These are phyloP conservation scores for Amanita exitialis DNA, from an alignment of 768 basidiomycete species.

Conservation along the genomic window DNA sequence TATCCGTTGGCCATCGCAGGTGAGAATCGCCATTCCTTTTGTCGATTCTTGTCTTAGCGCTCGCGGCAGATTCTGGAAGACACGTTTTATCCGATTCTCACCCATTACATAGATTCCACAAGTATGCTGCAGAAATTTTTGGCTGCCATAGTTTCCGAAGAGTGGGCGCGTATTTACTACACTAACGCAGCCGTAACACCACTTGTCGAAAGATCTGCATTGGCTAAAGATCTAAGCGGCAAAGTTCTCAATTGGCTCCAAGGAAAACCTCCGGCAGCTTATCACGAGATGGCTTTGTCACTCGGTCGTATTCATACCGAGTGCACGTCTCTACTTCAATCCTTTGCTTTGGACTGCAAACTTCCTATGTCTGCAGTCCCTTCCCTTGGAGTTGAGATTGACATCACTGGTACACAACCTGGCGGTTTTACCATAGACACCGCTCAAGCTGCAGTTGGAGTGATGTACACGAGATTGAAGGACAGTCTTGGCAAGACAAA, in stretches of 20 bases:
- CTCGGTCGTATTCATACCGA: slow-evolving; percentile 75
- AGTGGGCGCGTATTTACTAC: slow-evolving; percentile 72
- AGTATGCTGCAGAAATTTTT: slow-evolving; percentile 90
- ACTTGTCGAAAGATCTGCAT: slow-evolving; percentile 44
- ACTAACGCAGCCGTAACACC: slow-evolving; percentile 18
- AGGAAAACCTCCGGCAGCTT: slow-evolving; percentile 61
- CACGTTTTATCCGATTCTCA: slow-evolving; percentile 66
- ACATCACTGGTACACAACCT: slow-evolving; percentile 53
- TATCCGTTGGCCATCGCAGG: slow-evolving; percentile 54
- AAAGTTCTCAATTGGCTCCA: slow-evolving; percentile 70
- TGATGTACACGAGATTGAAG: slow-evolving; percentile 67
- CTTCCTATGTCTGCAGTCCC: slow-evolving; percentile 75
- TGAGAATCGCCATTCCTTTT: slow-evolving; percentile 19
- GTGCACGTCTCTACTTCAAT: slow-evolving; percentile 69
- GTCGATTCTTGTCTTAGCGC: neutral
- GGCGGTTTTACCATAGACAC: slow-evolving; percentile 74
- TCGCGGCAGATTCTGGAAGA: slow-evolving; percentile 34
- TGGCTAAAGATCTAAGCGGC: slow-evolving; percentile 59
- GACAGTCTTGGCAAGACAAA: slow-evolving; percentile 65
- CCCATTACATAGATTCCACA: slow-evolving; percentile 75
- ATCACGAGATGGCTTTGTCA: slow-evolving; percentile 84
- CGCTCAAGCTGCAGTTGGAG: slow-evolving; percentile 60
- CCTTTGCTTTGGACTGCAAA: slow-evolving; percentile 83
- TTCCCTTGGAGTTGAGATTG: slow-evolving; percentile 64
- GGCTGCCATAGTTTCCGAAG: slow-evolving; percentile 77